Evolutionary conservation across 2,329 filamentous ascomycete genomes (phyloP).

Genomic region (Ophiostoma australiae): DNA sequence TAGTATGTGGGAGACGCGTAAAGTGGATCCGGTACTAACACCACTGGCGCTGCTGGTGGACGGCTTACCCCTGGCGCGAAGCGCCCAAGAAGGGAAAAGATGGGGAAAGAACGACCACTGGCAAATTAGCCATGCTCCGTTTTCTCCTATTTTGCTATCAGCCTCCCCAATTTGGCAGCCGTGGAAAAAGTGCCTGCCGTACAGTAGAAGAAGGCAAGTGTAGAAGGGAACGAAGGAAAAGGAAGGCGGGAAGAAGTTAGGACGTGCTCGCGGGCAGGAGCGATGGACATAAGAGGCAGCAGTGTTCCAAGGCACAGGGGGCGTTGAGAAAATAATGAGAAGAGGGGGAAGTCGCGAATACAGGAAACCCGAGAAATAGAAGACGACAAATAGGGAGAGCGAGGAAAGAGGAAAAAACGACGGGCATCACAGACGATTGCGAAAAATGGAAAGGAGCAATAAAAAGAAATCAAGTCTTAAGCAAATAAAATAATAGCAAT

Average conservation of each 20-base stretch:
- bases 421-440: neutral
- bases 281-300: neutral
- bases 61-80: slow-evolving; percentile 23
- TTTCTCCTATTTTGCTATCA: slow-evolving; percentile 22
- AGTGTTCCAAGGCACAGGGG: neutral
- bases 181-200: neutral
- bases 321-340: neutral
- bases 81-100: slow-evolving; percentile 20
- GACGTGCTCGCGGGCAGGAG: slow-evolving; percentile 3
- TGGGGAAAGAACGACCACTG: slow-evolving; percentile 18
- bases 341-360: neutral
- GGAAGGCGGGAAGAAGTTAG: neutral
- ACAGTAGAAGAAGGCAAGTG: neutral
- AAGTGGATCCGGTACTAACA: slow-evolving; percentile 18
- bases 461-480: neutral
- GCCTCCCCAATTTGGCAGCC: slow-evolving; percentile 15
- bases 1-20: slow-evolving; percentile 21
- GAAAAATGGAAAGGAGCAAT: neutral
- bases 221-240: neutral
- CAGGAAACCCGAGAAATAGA: too few species aligned
- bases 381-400: neutral
- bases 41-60: slow-evolving; percentile 12
- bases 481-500: neutral
- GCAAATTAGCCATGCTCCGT: slow-evolving; percentile 19
- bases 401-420: neutral